Evolutionary conservation across 192 early-diverging fungal species (phyloP).

Genomic region (Allomyces arbusculus): DNA sequence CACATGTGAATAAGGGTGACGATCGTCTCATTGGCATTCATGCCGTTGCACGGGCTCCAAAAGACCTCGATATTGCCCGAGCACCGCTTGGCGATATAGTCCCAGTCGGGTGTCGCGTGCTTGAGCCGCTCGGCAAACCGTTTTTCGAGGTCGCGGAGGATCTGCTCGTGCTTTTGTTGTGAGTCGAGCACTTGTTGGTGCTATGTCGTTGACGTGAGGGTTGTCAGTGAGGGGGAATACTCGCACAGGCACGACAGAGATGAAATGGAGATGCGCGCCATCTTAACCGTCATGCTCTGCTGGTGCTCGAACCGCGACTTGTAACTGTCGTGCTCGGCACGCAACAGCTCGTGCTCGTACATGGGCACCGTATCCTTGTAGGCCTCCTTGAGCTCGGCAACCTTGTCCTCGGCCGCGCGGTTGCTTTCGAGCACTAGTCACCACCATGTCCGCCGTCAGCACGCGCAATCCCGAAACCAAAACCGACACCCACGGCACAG

Average conservation of each 20-base stretch:
- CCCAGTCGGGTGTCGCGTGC: conserved; percentile 16
- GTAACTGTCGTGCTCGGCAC: not conserved
- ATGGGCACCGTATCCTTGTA: not conserved
- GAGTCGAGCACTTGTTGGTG: not conserved
- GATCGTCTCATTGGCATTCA: conserved; percentile 27
- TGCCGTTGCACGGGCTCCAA: conserved; percentile 17
- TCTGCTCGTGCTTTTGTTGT: not conserved
- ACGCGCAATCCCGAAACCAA: no score
- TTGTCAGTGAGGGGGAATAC: no score
- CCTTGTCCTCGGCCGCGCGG: not conserved
- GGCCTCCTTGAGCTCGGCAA: not conserved
- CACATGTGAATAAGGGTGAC: conserved; percentile 11
- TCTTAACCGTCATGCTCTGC: not conserved
- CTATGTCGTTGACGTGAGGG: not conserved
- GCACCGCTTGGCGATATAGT: conserved; percentile 18
- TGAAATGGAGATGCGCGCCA: not conserved
- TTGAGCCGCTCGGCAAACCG: conserved; percentile 3
- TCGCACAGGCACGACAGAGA: not conserved
- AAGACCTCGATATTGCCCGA: conserved; percentile 16
- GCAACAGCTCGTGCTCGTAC: not conserved
- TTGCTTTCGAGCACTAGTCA: not conserved
- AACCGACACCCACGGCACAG: no score
- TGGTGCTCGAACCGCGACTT: not conserved
- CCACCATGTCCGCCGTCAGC: no score
- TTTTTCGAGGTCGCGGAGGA: not conserved